Percentiles rank a stretch among this genome's conserved stretches.
These are phyloP conservation scores for Hypoxylon sp. DNA, from an alignment of 2,329 filamentous ascomycete genomes.

Conservation along the genomic window DNA sequence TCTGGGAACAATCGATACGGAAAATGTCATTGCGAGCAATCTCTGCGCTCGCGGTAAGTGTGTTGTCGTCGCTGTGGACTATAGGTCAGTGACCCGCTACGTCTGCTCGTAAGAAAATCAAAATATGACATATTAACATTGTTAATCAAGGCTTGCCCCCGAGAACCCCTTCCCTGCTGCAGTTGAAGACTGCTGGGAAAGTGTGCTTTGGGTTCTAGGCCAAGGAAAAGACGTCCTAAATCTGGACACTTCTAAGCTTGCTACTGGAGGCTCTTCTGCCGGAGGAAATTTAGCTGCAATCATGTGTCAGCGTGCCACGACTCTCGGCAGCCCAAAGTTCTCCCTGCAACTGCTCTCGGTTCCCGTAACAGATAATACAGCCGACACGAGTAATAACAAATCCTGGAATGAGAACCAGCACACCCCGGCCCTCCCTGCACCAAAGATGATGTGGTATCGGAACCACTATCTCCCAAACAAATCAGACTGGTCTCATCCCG, in stretches of 20 bases:
- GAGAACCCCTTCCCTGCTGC: slow-evolving; percentile 70
- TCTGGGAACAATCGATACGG: slow-evolving; percentile 69
- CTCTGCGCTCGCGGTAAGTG: slow-evolving; percentile 64
- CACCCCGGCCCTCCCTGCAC: slow-evolving; percentile 66
- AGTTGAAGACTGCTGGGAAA: slow-evolving; percentile 70
- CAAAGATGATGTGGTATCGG: slow-evolving; percentile 74
- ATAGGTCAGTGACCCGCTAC: slow-evolving; percentile 58
- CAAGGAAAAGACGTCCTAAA: slow-evolving; percentile 53
- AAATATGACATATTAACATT: slow-evolving; percentile 10
- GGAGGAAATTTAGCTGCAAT: slow-evolving; percentile 67
- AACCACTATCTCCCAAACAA: slow-evolving; percentile 67
- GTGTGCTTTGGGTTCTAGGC: slow-evolving; percentile 62
- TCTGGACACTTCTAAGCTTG: slow-evolving; percentile 61
- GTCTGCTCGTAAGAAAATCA: background rate
- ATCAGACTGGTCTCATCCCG: slow-evolving; percentile 62
- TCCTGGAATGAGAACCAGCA: slow-evolving; percentile 67
- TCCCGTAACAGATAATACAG: slow-evolving; percentile 72
- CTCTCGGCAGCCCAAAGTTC: slow-evolving; percentile 56
- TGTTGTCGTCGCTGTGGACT: slow-evolving; percentile 70
- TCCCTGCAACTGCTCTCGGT: slow-evolving; percentile 68
- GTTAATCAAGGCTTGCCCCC: slow-evolving; percentile 64
- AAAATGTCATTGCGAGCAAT: slow-evolving; percentile 70
- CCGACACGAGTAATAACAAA: slow-evolving; percentile 59
- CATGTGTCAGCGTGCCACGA: slow-evolving; percentile 65
- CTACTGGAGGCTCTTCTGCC: slow-evolving; percentile 66